These are phyloP conservation scores for Emmonsiellopsis sp. DNA, from an alignment of 2,329 filamentous ascomycete genomes.

Conservation along the genomic window DNA sequence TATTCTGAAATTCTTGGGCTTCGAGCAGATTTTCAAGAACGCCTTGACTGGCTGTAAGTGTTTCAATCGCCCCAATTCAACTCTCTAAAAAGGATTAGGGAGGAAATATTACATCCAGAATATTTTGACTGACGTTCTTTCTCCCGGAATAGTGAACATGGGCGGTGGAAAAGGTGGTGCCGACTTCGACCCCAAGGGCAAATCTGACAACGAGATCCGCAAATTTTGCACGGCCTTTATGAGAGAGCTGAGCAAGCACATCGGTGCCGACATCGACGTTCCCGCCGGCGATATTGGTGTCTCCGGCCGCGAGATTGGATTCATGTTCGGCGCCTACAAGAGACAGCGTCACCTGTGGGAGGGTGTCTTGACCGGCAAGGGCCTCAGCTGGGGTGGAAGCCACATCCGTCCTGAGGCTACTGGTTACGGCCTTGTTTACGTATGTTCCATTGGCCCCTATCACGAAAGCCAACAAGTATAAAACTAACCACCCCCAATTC, in stretches of 20 bases:
- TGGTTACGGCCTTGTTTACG: constrained; percentile 90
- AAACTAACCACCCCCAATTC: background rate
- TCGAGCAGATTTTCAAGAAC: constrained; percentile 99
- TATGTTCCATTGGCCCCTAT: constrained; percentile 25
- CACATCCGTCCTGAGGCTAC: constrained; percentile 95
- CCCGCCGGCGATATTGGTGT: constrained; percentile 97
- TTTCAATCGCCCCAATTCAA: background rate
- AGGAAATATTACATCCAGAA: background rate
- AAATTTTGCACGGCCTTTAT: constrained; percentile 96
- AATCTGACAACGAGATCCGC: constrained; percentile 93
- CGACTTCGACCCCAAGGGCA: constrained; percentile 98
- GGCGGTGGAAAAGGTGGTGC: constrained; percentile 95
- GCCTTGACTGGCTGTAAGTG: constrained; percentile 81
- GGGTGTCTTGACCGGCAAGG: constrained; percentile 94
- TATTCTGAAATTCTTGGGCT: constrained; percentile 90
- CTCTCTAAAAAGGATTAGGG: background rate
- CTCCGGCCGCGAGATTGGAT: constrained; percentile 83
- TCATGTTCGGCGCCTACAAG: constrained; percentile 90
- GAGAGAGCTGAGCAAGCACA: constrained; percentile 90
- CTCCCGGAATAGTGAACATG: constrained; percentile 59
- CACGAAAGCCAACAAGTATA: background rate
- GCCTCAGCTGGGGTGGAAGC: constrained; percentile 81
- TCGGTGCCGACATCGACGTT: constrained; percentile 90
- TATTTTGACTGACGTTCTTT: background rate
- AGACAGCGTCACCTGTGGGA: constrained; percentile 83